Conservation (phyloP, 2,329 filamentous ascomycete genomes). For the Stachybotrys chartarum region DNA sequence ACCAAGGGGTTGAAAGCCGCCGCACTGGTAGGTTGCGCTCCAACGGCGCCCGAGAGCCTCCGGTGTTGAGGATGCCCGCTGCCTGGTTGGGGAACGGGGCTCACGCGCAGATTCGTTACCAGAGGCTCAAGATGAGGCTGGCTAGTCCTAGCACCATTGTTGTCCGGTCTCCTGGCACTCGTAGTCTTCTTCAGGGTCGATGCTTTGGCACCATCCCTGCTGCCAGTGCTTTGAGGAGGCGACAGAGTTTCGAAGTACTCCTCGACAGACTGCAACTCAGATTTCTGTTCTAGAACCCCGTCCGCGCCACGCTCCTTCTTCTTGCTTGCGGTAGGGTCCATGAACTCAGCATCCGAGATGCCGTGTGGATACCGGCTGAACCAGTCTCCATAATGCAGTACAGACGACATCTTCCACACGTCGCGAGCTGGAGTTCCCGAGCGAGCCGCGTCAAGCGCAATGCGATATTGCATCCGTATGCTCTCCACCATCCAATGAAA, state of each 20-base stretch:
- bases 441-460: slow-evolving; percentile 73
- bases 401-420: slow-evolving; percentile 45
- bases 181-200: slow-evolving; percentile 16
- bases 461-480: slow-evolving; percentile 78
- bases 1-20: slow-evolving; percentile 32
- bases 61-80: slow-evolving; percentile 20
- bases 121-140: slow-evolving; percentile 12
- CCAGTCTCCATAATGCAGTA: slow-evolving; percentile 97
- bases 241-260: slow-evolving; percentile 85
- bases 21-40: slow-evolving; percentile 32
- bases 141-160: background rate
- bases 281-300: slow-evolving; percentile 79
- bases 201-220: slow-evolving; percentile 14
- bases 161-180: background rate
- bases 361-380: slow-evolving; percentile 93
- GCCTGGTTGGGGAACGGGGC: slow-evolving; percentile 4
- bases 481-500: slow-evolving; percentile 96
- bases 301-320: slow-evolving; percentile 78
- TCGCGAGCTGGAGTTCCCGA: slow-evolving; percentile 50
- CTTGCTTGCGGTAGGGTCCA: slow-evolving; percentile 60
- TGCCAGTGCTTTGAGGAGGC: slow-evolving; percentile 48
- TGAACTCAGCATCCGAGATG: slow-evolving; percentile 75
- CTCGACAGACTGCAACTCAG: slow-evolving; percentile 86
- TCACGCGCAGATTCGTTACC: slow-evolving; percentile 9
- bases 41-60: slow-evolving; percentile 33